These are phyloP conservation scores for Plasmodium fragile DNA, from an alignment of 169 alveolate species.

Conservation along the genomic window DNA sequence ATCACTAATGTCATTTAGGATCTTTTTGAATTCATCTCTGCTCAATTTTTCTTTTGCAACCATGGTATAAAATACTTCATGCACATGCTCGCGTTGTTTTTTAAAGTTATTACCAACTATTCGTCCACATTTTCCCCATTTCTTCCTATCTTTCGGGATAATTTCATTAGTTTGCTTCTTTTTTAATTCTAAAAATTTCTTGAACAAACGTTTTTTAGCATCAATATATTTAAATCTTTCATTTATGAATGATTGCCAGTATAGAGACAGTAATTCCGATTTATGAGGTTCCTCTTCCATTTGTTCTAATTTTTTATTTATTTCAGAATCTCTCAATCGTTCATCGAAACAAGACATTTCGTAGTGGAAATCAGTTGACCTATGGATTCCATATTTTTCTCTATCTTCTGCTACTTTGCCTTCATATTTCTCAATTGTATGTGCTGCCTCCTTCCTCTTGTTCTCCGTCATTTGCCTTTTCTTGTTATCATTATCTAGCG, in stretches of 20 bases:
- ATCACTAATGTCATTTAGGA: neutral
- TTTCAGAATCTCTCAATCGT: neutral
- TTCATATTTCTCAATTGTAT: no score
- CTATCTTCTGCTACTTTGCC: no score
- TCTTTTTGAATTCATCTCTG: neutral
- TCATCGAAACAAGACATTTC: slow-evolving; percentile 2
- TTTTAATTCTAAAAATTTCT: neutral
- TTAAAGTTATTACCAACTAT: neutral
- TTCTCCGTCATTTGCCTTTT: no score
- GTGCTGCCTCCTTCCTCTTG: no score
- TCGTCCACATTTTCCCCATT: neutral
- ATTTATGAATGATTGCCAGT: slow-evolving; percentile 1
- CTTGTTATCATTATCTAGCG: no score
- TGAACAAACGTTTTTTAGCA: neutral
- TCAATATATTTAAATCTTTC: neutral
- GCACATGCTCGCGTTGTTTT: neutral
- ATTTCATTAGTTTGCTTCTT: neutral
- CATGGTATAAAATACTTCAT: neutral
- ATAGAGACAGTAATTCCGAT: neutral
- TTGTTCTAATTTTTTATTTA: neutral
- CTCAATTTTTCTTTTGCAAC: neutral
- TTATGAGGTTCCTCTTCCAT: neutral
- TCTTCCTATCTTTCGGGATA: neutral
- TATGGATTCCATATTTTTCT: no score
- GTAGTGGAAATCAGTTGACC: no score